These are phyloP conservation scores for Solanum corneliomulleri DNA, from an alignment of 257 asterid genomes.

Conservation along the genomic window DNA sequence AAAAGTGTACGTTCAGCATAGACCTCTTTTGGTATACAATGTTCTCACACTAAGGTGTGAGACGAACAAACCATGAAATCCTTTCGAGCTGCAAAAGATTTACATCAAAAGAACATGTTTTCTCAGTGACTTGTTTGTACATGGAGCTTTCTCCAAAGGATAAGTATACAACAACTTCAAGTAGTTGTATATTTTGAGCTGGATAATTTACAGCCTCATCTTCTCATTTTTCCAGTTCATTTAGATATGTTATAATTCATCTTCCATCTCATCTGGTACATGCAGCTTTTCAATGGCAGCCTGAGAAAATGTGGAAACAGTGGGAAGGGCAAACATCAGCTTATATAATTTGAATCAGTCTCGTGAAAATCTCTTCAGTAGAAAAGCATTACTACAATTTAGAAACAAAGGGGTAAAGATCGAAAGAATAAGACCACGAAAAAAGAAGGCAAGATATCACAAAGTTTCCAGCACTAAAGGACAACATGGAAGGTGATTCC, in stretches of 20 bases:
- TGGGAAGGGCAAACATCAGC: background rate
- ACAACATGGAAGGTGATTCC: background rate
- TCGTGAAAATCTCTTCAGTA: background rate
- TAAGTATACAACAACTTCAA: constrained; percentile 8
- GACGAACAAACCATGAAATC: background rate
- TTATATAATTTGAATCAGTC: background rate
- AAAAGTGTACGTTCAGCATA: background rate
- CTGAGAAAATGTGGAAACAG: constrained; percentile 14
- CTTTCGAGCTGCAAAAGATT: background rate
- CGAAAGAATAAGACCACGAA: background rate
- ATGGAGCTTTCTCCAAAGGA: constrained; percentile 19
- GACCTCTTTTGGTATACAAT: background rate
- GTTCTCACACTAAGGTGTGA: background rate
- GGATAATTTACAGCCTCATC: background rate
- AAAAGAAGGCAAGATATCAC: background rate
- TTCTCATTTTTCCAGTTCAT: background rate
- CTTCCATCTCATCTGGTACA: constrained; percentile 84
- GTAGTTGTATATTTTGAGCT: constrained; percentile 6
- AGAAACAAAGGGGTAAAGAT: background rate
- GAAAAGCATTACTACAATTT: background rate
- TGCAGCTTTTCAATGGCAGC: constrained; percentile 90
- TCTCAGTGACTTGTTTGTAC: background rate
- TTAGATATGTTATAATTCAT: constrained; percentile 29
- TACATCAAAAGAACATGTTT: background rate
- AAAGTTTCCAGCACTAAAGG: background rate